phyloP scores from a whole-genome alignment of 495 filamentous ascomycete species.

The Lophiotrema nucula region DNA sequence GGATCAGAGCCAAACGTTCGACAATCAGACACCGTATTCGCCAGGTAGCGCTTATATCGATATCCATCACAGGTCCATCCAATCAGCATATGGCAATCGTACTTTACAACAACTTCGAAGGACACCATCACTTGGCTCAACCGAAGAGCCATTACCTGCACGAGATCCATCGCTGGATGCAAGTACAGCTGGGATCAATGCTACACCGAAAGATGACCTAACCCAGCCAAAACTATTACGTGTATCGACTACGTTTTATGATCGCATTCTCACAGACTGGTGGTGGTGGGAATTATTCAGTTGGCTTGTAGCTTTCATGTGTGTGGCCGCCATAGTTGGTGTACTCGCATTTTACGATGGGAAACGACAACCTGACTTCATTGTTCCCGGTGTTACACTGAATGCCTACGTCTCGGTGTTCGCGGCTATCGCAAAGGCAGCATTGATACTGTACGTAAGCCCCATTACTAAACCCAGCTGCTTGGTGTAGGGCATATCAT shows the following conservation, averaged over 20 bases:
- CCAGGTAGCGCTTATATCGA: slow-evolving; percentile 4
- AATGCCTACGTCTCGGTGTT: slow-evolving; percentile 25
- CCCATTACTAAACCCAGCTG: no score
- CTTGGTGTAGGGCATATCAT: no score
- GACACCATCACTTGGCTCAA: no score
- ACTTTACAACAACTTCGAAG: background rate
- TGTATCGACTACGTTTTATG: slow-evolving; percentile 15
- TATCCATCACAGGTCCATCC: background rate
- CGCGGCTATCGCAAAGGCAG: slow-evolving; percentile 22
- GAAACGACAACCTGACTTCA: slow-evolving; percentile 12
- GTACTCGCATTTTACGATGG: slow-evolving; percentile 15
- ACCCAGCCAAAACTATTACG: slow-evolving; percentile 1
- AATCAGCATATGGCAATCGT: background rate
- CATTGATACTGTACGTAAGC: slow-evolving; percentile 25
- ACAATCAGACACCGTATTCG: background rate
- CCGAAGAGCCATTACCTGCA: no score
- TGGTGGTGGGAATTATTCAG: slow-evolving; percentile 30
- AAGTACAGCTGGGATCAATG: background rate
- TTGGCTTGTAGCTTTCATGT: slow-evolving; percentile 9
- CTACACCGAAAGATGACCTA: background rate
- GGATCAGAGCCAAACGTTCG: slow-evolving; percentile 1
- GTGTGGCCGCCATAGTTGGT: slow-evolving; percentile 12
- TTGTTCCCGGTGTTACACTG: slow-evolving; percentile 17
- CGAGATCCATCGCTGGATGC: background rate
- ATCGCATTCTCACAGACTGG: slow-evolving; percentile 26